Base-by-base conservation (phyloP, 768 basidiomycete species). In the Calocera viscosa region DNA sequence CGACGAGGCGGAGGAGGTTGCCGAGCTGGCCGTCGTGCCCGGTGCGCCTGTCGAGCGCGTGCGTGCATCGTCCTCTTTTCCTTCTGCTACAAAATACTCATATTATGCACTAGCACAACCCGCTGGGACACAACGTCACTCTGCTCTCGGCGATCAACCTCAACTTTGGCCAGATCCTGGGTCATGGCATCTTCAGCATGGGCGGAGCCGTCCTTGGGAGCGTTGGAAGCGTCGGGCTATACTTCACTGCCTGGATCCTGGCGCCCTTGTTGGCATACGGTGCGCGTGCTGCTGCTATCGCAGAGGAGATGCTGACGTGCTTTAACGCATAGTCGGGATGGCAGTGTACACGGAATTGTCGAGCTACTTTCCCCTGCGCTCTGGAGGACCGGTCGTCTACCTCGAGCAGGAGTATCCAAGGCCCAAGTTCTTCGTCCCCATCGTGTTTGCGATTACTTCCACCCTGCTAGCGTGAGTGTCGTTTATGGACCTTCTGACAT, bases 361-460 rank as follows among this genome's bases (percentile, higher is more conserved):
- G 7, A 34, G 40, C 41, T 65, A 64, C 49, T 69, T 67, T 43
- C 69, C 69, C 1, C 28, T 65, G 32, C 69, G 69, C 19, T 67
- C 66, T 0, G 69, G 69, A 22, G 67, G 67, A 16, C 63, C 67
- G 14, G 65, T 64, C 33, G 68, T 67, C 5, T 68, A 32, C 38
- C 16, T 41, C 41, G 60, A 76, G 76, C 75, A 79, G 65, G 80
- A 80, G 1, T 82, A 80, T 68, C 79, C 78, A 12, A 73, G 75
- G 65, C 80, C 80, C 0, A 76, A 72, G 47, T 79, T 78, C 70
- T 74, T 82, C 39, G 74, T 82, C 30, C 79, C 80, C 1, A 78
- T 78, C 30, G 70, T 75, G 1, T 82, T 81, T 68, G 80, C 81
- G 11, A 76, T 80, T 16, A 73, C 66, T 16, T 67, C 70, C 8